A percentile compares a stretch with the other conserved stretches of the same genome.
Conservation (phyloP, 305 asterid species). For the Euphrasia arctica region DNA sequence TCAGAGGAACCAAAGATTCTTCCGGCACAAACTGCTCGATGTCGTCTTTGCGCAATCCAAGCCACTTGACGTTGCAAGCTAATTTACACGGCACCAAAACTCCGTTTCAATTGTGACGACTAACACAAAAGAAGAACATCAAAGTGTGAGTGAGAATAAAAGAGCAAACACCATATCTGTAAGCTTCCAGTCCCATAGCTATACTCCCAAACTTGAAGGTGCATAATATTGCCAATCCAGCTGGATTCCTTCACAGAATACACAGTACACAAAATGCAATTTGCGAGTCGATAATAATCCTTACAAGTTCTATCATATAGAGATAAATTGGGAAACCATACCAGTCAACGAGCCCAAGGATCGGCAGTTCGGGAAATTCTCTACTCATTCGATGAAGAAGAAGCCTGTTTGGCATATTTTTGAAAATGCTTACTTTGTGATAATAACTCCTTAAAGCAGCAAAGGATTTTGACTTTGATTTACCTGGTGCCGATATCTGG, state of each 20-base stretch:
- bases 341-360: constrained; percentile 94
- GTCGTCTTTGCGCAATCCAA: constrained; percentile 83
- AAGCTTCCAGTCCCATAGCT: constrained; percentile 94
- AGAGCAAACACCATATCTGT: constrained; percentile 64
- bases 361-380: constrained; percentile 61
- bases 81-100: constrained; percentile 11
- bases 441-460: not conserved
- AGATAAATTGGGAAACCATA: constrained; percentile 27
- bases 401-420: constrained; percentile 42
- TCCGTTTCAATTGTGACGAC: constrained; percentile 9
- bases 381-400: constrained; percentile 78
- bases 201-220: constrained; percentile 86
- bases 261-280: constrained; percentile 5
- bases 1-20: constrained; percentile 64
- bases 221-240: constrained; percentile 92
- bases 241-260: constrained; percentile 69
- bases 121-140: not conserved
- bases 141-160: constrained; percentile 7
- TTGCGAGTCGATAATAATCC: not conserved
- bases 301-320: not conserved
- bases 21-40: constrained; percentile 62
- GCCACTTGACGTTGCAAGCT: constrained; percentile 95
- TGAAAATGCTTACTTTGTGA: constrained; percentile 2
- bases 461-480: not conserved
- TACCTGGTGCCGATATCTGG: constrained; percentile 96